Conservation (phyloP, 2,329 filamentous ascomycete species). For the Chaetomium olivaceum region DNA sequence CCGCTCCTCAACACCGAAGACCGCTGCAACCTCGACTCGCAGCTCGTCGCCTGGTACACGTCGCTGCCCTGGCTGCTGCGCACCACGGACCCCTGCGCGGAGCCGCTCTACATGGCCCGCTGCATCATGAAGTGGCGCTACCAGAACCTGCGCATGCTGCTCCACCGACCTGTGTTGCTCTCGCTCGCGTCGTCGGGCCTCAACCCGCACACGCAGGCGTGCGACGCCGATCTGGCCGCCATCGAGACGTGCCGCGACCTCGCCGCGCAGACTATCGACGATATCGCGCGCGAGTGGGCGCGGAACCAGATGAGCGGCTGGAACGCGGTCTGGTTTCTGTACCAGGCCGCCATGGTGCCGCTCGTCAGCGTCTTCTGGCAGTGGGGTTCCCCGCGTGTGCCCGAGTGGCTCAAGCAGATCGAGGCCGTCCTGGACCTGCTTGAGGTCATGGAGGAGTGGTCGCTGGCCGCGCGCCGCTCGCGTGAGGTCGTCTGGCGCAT, state of each 20-base stretch:
- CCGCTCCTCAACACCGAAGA: constrained; percentile 68
- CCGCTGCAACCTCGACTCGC: constrained; percentile 64
- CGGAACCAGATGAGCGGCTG: constrained; percentile 76
- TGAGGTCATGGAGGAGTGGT: constrained; percentile 65
- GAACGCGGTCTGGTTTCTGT: constrained; percentile 81
- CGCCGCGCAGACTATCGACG: constrained; percentile 69
- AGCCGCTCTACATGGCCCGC: constrained; percentile 68
- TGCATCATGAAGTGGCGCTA: constrained; percentile 82
- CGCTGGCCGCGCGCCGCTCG: constrained; percentile 61
- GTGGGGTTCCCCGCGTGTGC: constrained; percentile 49
- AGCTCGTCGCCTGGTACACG: constrained; percentile 72
- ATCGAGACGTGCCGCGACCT: constrained; percentile 69
- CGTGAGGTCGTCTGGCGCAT: constrained; percentile 64
- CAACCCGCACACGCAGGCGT: constrained; percentile 44
- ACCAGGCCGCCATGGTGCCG: constrained; percentile 78
- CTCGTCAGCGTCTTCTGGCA: constrained; percentile 75
- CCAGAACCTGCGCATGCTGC: constrained; percentile 73
- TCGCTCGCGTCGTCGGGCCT: constrained; percentile 60
- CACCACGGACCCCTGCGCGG: constrained; percentile 66
- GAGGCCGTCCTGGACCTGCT: constrained; percentile 61
- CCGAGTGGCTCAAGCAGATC: constrained; percentile 58
- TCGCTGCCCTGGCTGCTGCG: constrained; percentile 66
- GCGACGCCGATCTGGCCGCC: constrained; percentile 65
- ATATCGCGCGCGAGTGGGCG: constrained; percentile 69
- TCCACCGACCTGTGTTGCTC: constrained; percentile 72